These are phyloP conservation scores for Kondoa subrosea DNA, from an alignment of 768 basidiomycete genomes.

Conservation along the genomic window DNA sequence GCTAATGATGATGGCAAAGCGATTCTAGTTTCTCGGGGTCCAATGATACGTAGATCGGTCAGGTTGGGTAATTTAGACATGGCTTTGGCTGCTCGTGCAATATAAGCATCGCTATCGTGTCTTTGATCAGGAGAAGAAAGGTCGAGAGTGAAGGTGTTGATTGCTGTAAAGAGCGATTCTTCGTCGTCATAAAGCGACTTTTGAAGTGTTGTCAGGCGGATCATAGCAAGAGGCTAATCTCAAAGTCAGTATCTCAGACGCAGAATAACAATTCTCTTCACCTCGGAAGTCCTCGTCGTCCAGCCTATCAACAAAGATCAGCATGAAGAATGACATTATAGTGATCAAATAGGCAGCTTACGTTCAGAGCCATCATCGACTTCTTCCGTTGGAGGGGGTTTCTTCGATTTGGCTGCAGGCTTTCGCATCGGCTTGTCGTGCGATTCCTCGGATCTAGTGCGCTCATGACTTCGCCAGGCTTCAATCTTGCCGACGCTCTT, in stretches of 20 bases:
- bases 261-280: neutral
- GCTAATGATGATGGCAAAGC: neutral
- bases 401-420: neutral
- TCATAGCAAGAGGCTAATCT: neutral
- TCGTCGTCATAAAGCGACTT: neutral
- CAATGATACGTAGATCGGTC: constrained; percentile 2
- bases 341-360: neutral
- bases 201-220: neutral
- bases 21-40: constrained; percentile 4
- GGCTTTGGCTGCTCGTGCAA: neutral
- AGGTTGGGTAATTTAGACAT: constrained; percentile 1
- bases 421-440: neutral
- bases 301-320: neutral
- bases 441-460: neutral
- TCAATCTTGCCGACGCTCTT: neutral
- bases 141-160: constrained; percentile 4
- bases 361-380: constrained; percentile 8
- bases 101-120: neutral
- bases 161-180: constrained; percentile 3
- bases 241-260: neutral
- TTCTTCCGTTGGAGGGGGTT: neutral
- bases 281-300: neutral
- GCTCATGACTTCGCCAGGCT: neutral
- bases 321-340: neutral
- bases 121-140: neutral